These are phyloP conservation scores for Hansenula lynferdii DNA, from an alignment of 1,139 yeast species.

Conservation along the genomic window DNA sequence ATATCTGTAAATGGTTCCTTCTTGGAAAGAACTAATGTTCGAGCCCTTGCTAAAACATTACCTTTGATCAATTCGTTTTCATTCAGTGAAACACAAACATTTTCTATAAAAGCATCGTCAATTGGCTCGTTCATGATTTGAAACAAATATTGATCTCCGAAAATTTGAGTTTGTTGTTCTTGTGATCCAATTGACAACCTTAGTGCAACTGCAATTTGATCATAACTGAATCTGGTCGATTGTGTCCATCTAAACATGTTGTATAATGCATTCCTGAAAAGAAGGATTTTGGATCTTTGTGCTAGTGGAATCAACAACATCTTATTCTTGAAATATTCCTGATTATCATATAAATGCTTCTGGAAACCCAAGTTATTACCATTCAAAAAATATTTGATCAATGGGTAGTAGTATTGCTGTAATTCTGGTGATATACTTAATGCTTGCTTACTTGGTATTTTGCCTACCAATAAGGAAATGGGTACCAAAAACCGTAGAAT, in stretches of 20 bases:
- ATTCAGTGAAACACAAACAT: conserved; percentile 42
- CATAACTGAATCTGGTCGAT: conserved; percentile 9
- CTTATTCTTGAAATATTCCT: conserved; percentile 32
- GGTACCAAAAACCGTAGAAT: conserved; percentile 52
- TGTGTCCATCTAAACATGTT: conserved; percentile 18
- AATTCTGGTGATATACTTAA: conserved; percentile 28
- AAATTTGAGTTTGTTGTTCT: conserved; percentile 8
- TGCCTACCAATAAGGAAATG: conserved; percentile 48
- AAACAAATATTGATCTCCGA: conserved; percentile 12
- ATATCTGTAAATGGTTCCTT: conserved; percentile 45
- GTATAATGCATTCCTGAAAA: conserved; percentile 42
- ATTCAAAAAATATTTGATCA: conserved; percentile 30
- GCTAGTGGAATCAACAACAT: conserved; percentile 34
- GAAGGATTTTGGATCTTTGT: conserved; percentile 37
- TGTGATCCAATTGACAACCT: conserved; percentile 12
- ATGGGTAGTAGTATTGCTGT: conserved; percentile 31
- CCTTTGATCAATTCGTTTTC: conserved; percentile 52
- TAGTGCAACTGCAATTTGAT: conserved; percentile 8
- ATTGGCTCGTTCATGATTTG: conserved; percentile 13
- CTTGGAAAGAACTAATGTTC: conserved; percentile 44
- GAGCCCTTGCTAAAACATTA: conserved; percentile 40
- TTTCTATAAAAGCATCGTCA: conserved; percentile 32
- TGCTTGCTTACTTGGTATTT: conserved; percentile 34
- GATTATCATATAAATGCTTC: conserved; percentile 27
- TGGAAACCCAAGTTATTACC: conserved; percentile 40